Conservation (phyloP, 225 moss, liverwort and hornwort species). For the Bryoerythrophyllum caledonicum region DNA sequence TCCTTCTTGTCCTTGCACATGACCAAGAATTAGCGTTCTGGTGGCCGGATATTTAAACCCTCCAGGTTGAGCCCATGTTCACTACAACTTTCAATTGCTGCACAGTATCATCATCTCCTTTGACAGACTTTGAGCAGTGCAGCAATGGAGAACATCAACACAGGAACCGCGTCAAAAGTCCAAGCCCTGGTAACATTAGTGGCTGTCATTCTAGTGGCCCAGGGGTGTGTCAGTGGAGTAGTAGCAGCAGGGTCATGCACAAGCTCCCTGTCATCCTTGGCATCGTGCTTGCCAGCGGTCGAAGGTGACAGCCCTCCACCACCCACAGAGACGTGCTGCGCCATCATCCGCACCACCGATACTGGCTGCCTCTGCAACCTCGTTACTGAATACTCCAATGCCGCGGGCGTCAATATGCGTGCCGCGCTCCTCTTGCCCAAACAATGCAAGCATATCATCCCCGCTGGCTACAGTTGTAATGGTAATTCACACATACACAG, state of each 20-base stretch:
- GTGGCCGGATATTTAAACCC: constrained; percentile 5
- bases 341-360: constrained; percentile 26
- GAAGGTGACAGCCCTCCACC: constrained; percentile 31
- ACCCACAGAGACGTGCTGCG: constrained; percentile 38
- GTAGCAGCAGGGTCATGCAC: constrained; percentile 25
- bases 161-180: not conserved
- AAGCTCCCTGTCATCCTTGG: constrained; percentile 20
- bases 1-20: constrained; percentile 3
- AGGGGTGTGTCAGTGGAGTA: constrained; percentile 15
- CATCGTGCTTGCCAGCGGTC: constrained; percentile 38
- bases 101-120: constrained; percentile 13
- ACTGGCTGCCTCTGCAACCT: constrained; percentile 32
- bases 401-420: constrained; percentile 30
- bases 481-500: constrained; percentile 10
- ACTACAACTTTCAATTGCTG: constrained; percentile 20
- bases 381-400: constrained; percentile 21
- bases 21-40: not conserved
- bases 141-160: constrained; percentile 12
- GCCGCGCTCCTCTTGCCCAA: constrained; percentile 34
- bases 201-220: constrained; percentile 17
- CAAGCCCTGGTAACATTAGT: constrained; percentile 14
- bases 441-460: constrained; percentile 40
- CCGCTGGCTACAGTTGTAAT: constrained; percentile 34
- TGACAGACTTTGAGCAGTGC: constrained; percentile 10
- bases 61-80: constrained; percentile 11